Evolutionary conservation across 2,329 filamentous ascomycete species (phyloP).

Genomic region (Stemphylium beticola): DNA sequence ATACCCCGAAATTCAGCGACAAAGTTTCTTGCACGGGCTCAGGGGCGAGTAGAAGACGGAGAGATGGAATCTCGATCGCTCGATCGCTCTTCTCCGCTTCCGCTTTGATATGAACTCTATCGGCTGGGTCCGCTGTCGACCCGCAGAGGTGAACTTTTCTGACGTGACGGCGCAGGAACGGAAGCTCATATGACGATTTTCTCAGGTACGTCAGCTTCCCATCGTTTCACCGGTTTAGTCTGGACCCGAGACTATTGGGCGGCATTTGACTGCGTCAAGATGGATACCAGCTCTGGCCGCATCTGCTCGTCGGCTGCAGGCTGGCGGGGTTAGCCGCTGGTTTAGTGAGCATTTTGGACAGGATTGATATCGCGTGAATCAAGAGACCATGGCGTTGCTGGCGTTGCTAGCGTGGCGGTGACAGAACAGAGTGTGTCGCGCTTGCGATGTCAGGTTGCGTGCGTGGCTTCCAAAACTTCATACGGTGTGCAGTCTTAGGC

Average conservation of each 20-base stretch:
- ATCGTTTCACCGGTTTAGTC: background rate
- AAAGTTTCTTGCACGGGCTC: background rate
- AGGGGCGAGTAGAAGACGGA: background rate
- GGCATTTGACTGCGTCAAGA: background rate
- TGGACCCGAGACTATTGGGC: background rate
- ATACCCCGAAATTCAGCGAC: background rate
- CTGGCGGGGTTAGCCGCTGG: background rate
- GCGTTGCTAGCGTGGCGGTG: background rate
- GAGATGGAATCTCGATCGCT: background rate
- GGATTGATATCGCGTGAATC: background rate
- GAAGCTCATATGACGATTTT: background rate
- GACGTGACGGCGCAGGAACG: slow-evolving; percentile 2
- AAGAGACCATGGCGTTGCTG: background rate
- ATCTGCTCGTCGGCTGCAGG: background rate
- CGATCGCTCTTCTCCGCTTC: background rate
- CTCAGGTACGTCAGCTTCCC: background rate
- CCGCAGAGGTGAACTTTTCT: background rate
- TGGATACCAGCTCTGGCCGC: background rate
- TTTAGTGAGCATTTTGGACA: background rate
- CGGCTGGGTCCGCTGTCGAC: background rate
- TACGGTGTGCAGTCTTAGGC: background rate
- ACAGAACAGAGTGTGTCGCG: background rate
- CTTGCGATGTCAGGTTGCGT: background rate
- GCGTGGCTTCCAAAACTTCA: background rate
- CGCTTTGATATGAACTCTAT: background rate